Base-by-base conservation (phyloP, 495 filamentous ascomycete genomes). In the Emericellopsis terricola region DNA sequence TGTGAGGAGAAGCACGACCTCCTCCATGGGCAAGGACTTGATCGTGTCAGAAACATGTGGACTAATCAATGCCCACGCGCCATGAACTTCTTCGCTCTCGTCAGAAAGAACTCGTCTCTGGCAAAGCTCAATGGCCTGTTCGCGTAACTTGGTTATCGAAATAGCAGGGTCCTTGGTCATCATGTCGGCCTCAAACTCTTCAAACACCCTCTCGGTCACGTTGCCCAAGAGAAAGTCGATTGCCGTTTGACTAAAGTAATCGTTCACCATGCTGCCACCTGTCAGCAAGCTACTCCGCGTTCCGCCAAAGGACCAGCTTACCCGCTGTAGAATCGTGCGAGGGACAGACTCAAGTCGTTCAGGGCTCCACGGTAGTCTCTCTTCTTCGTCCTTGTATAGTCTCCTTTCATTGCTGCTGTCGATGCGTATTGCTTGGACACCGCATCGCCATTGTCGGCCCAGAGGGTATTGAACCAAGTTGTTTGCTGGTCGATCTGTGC, bases 211-310 rank as follows among this genome's bases (percentile, higher is more conserved):
- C 2, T 69, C 68, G 0, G 78, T 78, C 13, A 89, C 83, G 40
- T 86, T 86, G 16, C 89, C 89, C 0, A 94, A 67, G n/a, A 92
- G 64, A 44, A 81, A 94, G 52, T 97, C 89, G 42, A 94, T 93
- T 28, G 78, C 79, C 1, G 83, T 78, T 50, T 97, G 89, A 8
- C 83, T 81, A 51, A 94, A 94, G 51, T 85, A 93, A 52, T 97
- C 89, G 45, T 86, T 86, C 42, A 97, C 81, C 45, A 94, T 84
- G 43, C 92, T 94, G 50, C 67, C n/a, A n/a, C n/a, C n/a, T n/a
- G n/a, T n/a, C n/a, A n/a, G n/a, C n/a, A n/a, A n/a, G n/a, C n/a
- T n/a, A n/a, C n/a, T n/a, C n/a, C n/a, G n/a, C n/a, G n/a, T n/a
- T n/a, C n/a, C n/a, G n/a, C n/a, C n/a, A n/a, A n/a, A n/a, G n/a